phyloP scores from a whole-genome alignment of 768 basidiomycete species.

The Albatrellus ellisii region DNA sequence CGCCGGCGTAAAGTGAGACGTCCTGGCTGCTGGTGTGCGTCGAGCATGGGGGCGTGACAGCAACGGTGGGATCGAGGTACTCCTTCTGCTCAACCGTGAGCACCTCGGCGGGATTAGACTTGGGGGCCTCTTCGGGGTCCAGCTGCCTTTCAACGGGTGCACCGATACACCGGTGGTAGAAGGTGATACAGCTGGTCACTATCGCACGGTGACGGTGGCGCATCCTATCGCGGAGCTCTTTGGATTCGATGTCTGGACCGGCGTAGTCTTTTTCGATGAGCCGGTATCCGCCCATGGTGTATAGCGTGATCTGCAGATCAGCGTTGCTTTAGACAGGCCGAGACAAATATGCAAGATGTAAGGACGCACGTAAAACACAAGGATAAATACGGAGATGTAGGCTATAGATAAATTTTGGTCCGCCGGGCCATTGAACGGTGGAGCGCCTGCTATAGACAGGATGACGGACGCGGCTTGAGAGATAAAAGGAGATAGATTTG shows the following conservation, averaged over 20 bases:
- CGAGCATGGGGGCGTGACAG: too few species aligned
- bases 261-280: conserved; percentile 48
- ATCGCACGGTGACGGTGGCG: conserved; percentile 23
- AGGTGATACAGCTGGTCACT: neutral
- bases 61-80: too few species aligned
- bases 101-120: too few species aligned
- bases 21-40: too few species aligned
- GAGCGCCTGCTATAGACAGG: conserved; percentile 42
- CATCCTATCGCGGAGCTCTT: conserved; percentile 37
- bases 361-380: conserved; percentile 41
- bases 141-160: too few species aligned
- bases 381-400: conserved; percentile 49
- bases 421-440: conserved; percentile 43
- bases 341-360: neutral
- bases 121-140: too few species aligned
- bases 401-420: conserved; percentile 55
- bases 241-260: conserved; percentile 47
- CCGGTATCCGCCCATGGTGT: conserved; percentile 44
- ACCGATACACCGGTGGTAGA: neutral
- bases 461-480: conserved; percentile 47
- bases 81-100: too few species aligned
- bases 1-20: too few species aligned
- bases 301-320: conserved; percentile 39
- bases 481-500: conserved; percentile 1
- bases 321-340: neutral